Conservation (phyloP, 257 asterid genomes). For the Solanum chilense region DNA sequence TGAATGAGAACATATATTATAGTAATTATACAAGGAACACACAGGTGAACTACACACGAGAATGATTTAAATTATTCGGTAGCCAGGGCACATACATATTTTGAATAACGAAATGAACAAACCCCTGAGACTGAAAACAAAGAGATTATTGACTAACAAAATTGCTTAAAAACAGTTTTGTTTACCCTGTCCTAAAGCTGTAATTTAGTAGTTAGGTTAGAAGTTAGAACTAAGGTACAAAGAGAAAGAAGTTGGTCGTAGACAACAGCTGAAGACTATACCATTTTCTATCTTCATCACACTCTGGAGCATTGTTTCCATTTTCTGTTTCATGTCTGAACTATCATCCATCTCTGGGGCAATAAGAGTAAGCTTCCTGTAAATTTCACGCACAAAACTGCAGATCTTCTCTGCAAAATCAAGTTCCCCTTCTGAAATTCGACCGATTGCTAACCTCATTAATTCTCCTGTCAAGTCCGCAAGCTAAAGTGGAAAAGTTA, state of each 20-base stretch:
- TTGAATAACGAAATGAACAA: neutral
- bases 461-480: slow-evolving; percentile 97
- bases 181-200: neutral
- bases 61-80: neutral
- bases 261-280: slow-evolving; percentile 12
- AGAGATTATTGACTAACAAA: neutral
- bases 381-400: slow-evolving; percentile 75
- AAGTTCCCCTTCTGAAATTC: slow-evolving; percentile 89
- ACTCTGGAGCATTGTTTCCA: slow-evolving; percentile 96
- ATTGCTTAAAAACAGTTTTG: neutral
- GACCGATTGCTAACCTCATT: slow-evolving; percentile 92
- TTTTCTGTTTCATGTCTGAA: slow-evolving; percentile 74
- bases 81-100: neutral
- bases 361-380: slow-evolving; percentile 57
- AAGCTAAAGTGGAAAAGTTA: slow-evolving; percentile 38
- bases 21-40: neutral
- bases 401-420: slow-evolving; percentile 82
- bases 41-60: neutral
- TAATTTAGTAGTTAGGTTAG: neutral
- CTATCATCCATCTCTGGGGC: slow-evolving; percentile 77
- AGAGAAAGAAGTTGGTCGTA: neutral
- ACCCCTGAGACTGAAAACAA: neutral
- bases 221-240: neutral
- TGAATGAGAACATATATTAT: neutral
- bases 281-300: slow-evolving; percentile 87